Evolutionary conservation across 768 basidiomycete genomes (phyloP).

Genomic region (Boletus rubescentipes): DNA sequence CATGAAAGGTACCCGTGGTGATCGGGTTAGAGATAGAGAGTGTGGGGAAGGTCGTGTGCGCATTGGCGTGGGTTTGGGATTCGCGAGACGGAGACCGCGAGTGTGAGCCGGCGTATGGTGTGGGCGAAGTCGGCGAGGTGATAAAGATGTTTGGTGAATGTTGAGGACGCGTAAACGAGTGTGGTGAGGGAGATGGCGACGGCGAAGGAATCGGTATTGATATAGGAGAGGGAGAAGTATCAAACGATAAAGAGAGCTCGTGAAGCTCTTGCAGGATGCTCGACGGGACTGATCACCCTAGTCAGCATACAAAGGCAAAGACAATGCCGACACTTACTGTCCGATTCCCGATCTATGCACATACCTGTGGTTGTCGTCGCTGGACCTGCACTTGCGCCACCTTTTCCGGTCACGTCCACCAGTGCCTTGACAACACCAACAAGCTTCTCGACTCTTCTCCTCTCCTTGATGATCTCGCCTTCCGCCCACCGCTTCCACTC

Average conservation of each 20-base stretch:
- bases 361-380: background rate
- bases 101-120: conserved; percentile 23
- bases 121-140: conserved; percentile 57
- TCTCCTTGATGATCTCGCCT: conserved; percentile 52
- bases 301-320: conserved; percentile 1
- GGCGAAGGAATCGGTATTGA: conserved; percentile 21
- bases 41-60: conserved; percentile 9
- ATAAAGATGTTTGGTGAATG: conserved; percentile 68
- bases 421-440: conserved; percentile 56
- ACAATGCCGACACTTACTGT: conserved; percentile 10
- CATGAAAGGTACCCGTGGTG: conserved; percentile 12
- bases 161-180: conserved; percentile 12
- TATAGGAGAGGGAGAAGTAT: conserved; percentile 16
- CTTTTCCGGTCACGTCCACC: conserved; percentile 58
- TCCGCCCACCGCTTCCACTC: conserved; percentile 33
- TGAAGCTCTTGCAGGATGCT: conserved; percentile 28
- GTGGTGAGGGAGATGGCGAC: conserved; percentile 29
- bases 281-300: conserved; percentile 14
- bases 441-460: conserved; percentile 60
- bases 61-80: conserved; percentile 9
- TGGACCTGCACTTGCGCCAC: conserved; percentile 17
- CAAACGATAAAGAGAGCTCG: conserved; percentile 28
- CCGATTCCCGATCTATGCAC: conserved; percentile 11
- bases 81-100: conserved; percentile 22
- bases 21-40: conserved; percentile 12